Evolutionary conservation across 2,329 filamentous ascomycete genomes (phyloP).

Genomic region (Colletotrichum euphorbiae): DNA sequence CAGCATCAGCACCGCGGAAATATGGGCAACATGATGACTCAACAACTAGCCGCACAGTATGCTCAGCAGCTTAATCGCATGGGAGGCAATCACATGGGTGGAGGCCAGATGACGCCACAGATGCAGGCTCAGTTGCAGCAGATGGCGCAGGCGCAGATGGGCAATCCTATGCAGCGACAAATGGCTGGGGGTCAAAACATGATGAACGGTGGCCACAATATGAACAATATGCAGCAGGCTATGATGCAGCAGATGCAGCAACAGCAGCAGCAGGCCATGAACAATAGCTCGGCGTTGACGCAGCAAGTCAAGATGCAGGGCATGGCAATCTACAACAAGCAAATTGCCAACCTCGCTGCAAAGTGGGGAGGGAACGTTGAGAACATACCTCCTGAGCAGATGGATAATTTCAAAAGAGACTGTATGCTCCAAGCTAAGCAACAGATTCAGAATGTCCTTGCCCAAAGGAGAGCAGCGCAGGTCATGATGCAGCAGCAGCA

Average conservation of each 20-base stretch:
- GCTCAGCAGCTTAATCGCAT: slow-evolving; percentile 57
- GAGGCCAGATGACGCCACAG: slow-evolving; percentile 51
- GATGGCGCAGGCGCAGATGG: slow-evolving; percentile 53
- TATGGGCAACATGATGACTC: slow-evolving; percentile 55
- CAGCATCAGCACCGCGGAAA: slow-evolving; percentile 46
- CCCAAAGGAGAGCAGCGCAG: slow-evolving; percentile 51
- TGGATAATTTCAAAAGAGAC: slow-evolving; percentile 57
- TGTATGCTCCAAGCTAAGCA: slow-evolving; percentile 55
- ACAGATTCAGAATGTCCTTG: slow-evolving; percentile 48
- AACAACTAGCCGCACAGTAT: slow-evolving; percentile 58
- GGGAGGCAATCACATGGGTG: slow-evolving; percentile 49
- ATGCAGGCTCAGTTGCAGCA: slow-evolving; percentile 52
- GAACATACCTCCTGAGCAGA: slow-evolving; percentile 59
- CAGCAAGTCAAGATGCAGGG: slow-evolving; percentile 51
- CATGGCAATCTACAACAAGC: slow-evolving; percentile 53
- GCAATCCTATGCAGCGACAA: slow-evolving; percentile 53
- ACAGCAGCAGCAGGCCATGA: slow-evolving; percentile 54
- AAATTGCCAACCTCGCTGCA: slow-evolving; percentile 49
- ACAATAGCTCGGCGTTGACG: slow-evolving; percentile 39
- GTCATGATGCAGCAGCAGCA: slow-evolving; percentile 53
- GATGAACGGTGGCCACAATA: slow-evolving; percentile 53
- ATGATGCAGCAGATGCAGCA: slow-evolving; percentile 51
- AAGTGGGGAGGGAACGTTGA: slow-evolving; percentile 55
- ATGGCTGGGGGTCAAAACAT: slow-evolving; percentile 52
- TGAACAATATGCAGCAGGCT: slow-evolving; percentile 56